Base-by-base conservation (phyloP, 2,329 filamentous ascomycete species). In the Cytospora piceicola region DNA sequence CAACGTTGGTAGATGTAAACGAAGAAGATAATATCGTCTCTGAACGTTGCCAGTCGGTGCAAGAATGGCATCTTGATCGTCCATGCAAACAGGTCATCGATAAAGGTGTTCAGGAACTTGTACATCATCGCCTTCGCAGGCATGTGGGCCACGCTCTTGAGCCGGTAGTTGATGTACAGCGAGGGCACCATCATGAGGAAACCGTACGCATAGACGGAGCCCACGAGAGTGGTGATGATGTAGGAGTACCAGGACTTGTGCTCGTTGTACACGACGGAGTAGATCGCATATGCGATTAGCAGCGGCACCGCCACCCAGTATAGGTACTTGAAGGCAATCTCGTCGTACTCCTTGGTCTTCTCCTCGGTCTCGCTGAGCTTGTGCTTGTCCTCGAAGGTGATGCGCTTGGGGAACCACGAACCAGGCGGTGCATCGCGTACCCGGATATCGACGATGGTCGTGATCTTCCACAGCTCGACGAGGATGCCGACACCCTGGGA, bases 181-280 rank as follows among this genome's bases (percentile, higher is more conserved):
- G 89, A 91, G 17, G 95, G 95, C 11, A 99, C 91, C 95, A 99
- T 99, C 93, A 99, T 97, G 68, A 99, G 81, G 84, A 99, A 99
- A 5, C 95, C 95, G 76, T 99, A 99, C 0, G 95, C 94, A 77
- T 99, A 99, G 60, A 99, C 95, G 53, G 91, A 94, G 14, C 94
- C 95, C 27, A 99, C 95, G 12, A 99, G 88, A 0, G 94, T 98
- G 29, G 95, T 88, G 76, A 99, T 96, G 77, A 96, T 85, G 82
- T 94, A 99, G 53, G 91, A 95, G 81, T 97, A 97, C 95, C 95
- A 98, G 58, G 92, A 95, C 83, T 98, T 98, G 83, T 99, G 95
- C 15, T 86, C 89, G 60, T 98, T 93, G 80, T 99, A 99, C 68
- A 95, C 77, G 62, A 99, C 83, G 34, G 92, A 96, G 85, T 99